These are phyloP conservation scores for Pouteria campechiana DNA, from an alignment of 179 eudicot species.

Conservation along the genomic window DNA sequence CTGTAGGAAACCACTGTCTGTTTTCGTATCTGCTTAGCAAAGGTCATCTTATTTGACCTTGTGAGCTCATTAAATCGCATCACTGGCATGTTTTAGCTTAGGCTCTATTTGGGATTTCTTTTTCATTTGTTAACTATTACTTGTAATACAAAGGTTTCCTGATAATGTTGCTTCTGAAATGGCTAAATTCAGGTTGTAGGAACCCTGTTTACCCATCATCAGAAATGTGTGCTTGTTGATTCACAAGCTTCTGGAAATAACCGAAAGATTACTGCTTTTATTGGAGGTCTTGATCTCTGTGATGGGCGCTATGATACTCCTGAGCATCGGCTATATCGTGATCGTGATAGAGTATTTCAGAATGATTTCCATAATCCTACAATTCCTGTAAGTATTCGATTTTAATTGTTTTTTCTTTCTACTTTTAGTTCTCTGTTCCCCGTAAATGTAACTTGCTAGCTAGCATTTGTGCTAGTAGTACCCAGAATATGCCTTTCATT, in stretches of 20 bases:
- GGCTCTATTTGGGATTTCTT: no score
- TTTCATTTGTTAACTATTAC: no score
- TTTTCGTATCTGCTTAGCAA: no score
- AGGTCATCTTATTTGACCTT: no score
- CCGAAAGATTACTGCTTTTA: constrained; percentile 67
- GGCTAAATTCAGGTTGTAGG: constrained; percentile 69
- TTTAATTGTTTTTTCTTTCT: neutral
- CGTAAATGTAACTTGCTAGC: neutral
- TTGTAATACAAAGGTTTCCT: no score
- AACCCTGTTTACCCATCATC: constrained; percentile 82
- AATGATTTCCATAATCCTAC: constrained; percentile 91
- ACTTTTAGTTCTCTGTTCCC: neutral
- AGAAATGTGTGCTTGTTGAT: constrained; percentile 94
- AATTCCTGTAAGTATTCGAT: constrained; percentile 55
- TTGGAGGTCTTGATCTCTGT: constrained; percentile 93
- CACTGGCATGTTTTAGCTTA: no score
- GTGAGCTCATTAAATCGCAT: no score
- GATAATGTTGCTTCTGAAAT: no score
- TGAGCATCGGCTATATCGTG: constrained; percentile 74
- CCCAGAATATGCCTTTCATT: neutral
- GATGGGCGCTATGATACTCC: constrained; percentile 99
- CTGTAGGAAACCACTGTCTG: no score
- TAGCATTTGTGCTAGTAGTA: neutral
- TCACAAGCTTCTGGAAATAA: constrained; percentile 72
- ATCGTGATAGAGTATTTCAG: constrained; percentile 57